Base-by-base conservation (phyloP, 2,329 filamentous ascomycete species). In the Didymella sp. region DNA sequence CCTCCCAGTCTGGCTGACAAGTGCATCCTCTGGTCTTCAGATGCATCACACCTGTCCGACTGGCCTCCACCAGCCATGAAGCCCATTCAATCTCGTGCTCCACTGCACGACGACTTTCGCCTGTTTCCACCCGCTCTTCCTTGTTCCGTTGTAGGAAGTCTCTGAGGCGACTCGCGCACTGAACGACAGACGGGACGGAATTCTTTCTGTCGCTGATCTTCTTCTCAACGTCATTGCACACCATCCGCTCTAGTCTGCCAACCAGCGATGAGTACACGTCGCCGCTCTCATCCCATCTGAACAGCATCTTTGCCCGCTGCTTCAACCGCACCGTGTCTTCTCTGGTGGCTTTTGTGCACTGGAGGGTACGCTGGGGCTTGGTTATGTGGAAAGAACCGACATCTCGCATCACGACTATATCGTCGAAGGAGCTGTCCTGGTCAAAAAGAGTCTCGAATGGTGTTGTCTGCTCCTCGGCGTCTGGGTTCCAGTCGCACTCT, bases 81-180 rank as follows among this genome's bases (percentile, higher is more conserved):
- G 52, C 68, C 71, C 72, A 73, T 43, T 69, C 61, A 21, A 67
- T 30, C 53, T 75, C 70, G 59, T 73, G 71, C 42, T 67, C 59
- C 4, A 73, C 64, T 6, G 60, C 50, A 0, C 43, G 43, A 6
- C 49, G 38, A 13, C 48, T 48, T 50, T 73, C 71, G 0, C 73
- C 73, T 4, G 63, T 71, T 43, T 56, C 53, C 0, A 72, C 31
- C 5, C 70, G 56, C 11, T 58, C 66, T 1, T 64, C 53, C 8
- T 59, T 55, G 13, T 58, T 61, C 21, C 30, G 48, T 3, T 59
- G 17, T 9, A 75, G 35, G 22, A 62, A 70, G 8, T 63, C 49
- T 4, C 48, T 37, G n/a, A 75, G 25, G 35, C 58, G 63, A 8
- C 56, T 13, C 15, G 67, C 68, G 15, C 61, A 63, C 1, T 57